phyloP scores from a whole-genome alignment of 495 filamentous ascomycete species.

The Xylaria nigripes region DNA sequence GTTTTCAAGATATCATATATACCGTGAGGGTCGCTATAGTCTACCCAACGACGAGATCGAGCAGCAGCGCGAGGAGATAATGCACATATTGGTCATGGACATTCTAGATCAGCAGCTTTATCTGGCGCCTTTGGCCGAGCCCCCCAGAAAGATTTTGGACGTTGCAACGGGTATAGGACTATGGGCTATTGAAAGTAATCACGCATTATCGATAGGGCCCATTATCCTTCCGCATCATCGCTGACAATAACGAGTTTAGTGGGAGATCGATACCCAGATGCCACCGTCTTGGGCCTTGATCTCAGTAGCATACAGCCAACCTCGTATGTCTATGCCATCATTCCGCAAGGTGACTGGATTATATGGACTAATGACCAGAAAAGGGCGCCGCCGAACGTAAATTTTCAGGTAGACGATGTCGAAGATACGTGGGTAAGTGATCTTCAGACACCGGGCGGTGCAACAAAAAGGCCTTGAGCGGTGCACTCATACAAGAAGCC shows the following conservation, averaged over 20 bases:
- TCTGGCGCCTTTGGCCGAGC: constrained; percentile 34
- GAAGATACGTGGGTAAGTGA: constrained; percentile 33
- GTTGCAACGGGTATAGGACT: constrained; percentile 43
- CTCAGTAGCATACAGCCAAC: constrained; percentile 42
- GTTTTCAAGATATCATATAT: constrained; percentile 43
- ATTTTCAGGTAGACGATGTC: constrained; percentile 36
- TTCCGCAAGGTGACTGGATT: not conserved
- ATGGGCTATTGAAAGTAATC: constrained; percentile 37
- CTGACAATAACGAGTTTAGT: constrained; percentile 2
- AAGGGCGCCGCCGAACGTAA: constrained; percentile 27
- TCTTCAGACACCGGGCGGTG: not conserved
- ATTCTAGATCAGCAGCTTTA: constrained; percentile 36
- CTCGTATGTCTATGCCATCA: constrained; percentile 4
- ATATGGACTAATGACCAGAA: constrained; percentile 3
- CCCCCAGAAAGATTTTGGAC: constrained; percentile 18
- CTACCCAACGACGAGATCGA: constrained; percentile 54
- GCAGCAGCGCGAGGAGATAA: constrained; percentile 60
- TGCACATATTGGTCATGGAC: constrained; percentile 51
- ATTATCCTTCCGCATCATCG: constrained; percentile 12
- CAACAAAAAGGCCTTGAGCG: not conserved
- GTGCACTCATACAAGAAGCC: not conserved
- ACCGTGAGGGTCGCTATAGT: constrained; percentile 46
- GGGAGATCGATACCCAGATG: constrained; percentile 12
- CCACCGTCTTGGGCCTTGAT: constrained; percentile 19
- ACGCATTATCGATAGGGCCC: constrained; percentile 25